phyloP scores from a whole-genome alignment of 192 early-diverging fungal genomes.

The Entophlyctis helioformis region DNA sequence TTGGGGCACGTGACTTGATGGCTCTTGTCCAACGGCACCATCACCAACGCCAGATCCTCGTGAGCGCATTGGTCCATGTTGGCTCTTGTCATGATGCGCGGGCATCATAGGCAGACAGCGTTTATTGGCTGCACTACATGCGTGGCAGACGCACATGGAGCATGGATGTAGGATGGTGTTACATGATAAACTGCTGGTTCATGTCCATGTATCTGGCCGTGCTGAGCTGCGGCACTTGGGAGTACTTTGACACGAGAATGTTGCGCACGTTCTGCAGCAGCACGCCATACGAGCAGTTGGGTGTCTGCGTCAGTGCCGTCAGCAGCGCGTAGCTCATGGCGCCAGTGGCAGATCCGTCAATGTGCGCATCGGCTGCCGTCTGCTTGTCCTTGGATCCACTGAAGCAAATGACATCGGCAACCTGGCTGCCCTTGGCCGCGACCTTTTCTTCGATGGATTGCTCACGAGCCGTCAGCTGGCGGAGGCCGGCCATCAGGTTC shows the following conservation, averaged over 20 bases:
- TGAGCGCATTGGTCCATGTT: too few relatives aligned
- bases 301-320: slow-evolving; percentile 7
- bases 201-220: slow-evolving; percentile 17
- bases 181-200: slow-evolving; percentile 23
- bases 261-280: slow-evolving; percentile 16
- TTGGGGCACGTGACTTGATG: too few relatives aligned
- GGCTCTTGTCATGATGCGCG: too few relatives aligned
- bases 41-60: slow-evolving; percentile 18
- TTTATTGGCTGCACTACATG: too few relatives aligned
- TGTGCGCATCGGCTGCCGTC: slow-evolving; percentile 42
- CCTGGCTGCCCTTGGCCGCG: slow-evolving; percentile 7
- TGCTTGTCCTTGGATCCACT: slow-evolving; percentile 59
- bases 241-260: slow-evolving; percentile 10
- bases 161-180: not conserved
- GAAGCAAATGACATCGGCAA: slow-evolving; percentile 59
- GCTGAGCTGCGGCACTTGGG: slow-evolving; percentile 20
- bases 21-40: too few relatives aligned
- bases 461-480: slow-evolving; percentile 1
- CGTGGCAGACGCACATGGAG: too few relatives aligned
- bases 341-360: slow-evolving; percentile 13
- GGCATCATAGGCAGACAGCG: too few relatives aligned
- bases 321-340: slow-evolving; percentile 33
- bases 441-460: slow-evolving; percentile 2
- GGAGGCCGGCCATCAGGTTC: slow-evolving; percentile 2
- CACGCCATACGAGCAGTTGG: slow-evolving; percentile 15